Evolutionary conservation across 2,329 filamentous ascomycete genomes (phyloP).

Genomic region (Phoma sp.): DNA sequence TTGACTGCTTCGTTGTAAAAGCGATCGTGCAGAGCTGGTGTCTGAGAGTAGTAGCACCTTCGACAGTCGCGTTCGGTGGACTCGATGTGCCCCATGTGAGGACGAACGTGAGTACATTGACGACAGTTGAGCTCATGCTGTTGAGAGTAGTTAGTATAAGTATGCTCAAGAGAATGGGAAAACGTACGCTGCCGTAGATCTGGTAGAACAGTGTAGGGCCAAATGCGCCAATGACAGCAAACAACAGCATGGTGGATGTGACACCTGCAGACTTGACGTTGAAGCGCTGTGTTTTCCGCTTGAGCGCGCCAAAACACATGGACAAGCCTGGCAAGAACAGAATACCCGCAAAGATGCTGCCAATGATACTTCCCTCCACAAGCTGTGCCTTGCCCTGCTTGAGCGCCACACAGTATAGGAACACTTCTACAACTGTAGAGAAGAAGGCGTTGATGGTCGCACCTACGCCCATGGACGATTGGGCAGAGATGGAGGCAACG

Average conservation of each 20-base stretch:
- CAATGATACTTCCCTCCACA: slow-evolving; percentile 95
- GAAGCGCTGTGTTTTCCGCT: slow-evolving; percentile 97
- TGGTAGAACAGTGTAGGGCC: slow-evolving; percentile 97
- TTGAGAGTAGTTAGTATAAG: slow-evolving; percentile 45
- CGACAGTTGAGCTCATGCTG: slow-evolving; percentile 90
- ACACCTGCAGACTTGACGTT: slow-evolving; percentile 96
- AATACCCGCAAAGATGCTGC: slow-evolving; percentile 96
- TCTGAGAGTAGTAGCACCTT: slow-evolving; percentile 92
- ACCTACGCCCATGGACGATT: slow-evolving; percentile 97
- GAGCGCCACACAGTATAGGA: slow-evolving; percentile 93
- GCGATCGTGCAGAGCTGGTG: slow-evolving; percentile 80
- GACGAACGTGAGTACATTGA: slow-evolving; percentile 59
- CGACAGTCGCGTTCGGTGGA: slow-evolving; percentile 75
- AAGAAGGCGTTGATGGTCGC: slow-evolving; percentile 98
- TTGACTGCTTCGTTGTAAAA: slow-evolving; percentile 92
- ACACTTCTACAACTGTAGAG: slow-evolving; percentile 96
- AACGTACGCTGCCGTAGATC: slow-evolving; percentile 83
- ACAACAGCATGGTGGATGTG: slow-evolving; percentile 96
- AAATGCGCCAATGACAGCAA: slow-evolving; percentile 94
- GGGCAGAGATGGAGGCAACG: slow-evolving; percentile 96
- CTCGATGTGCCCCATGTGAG: slow-evolving; percentile 52
- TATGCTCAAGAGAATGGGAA: neutral
- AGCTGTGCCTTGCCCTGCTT: slow-evolving; percentile 90
- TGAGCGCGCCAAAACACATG: slow-evolving; percentile 98
- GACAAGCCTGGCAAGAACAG: slow-evolving; percentile 92